These are phyloP conservation scores for Phialocephala sp. DNA, from an alignment of 2,329 filamentous ascomycete species.

Conservation along the genomic window DNA sequence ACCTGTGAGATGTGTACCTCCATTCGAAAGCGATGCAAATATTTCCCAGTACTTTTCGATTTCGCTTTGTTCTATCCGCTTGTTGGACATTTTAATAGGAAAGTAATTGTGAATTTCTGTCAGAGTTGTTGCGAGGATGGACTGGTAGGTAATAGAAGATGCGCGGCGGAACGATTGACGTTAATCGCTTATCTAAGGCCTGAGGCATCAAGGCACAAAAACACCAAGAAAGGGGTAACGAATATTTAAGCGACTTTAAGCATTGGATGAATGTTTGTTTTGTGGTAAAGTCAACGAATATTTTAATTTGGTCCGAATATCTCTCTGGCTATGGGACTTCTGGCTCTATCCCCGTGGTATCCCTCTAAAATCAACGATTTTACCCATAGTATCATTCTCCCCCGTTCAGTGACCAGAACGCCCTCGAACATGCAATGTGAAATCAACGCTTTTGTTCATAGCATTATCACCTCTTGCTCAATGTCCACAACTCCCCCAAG, in stretches of 20 bases:
- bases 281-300: too few relatives aligned
- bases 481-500: too few relatives aligned
- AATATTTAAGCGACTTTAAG: neutral
- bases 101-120: neutral
- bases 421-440: neutral
- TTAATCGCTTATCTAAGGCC: neutral
- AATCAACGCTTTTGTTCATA: too few relatives aligned
- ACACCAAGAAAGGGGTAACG: neutral
- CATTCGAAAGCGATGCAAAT: slow-evolving; percentile 70
- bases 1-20: slow-evolving; percentile 69
- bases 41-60: slow-evolving; percentile 83
- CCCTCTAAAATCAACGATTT: neutral
- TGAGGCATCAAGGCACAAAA: neutral
- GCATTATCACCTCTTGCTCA: too few relatives aligned
- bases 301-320: neutral
- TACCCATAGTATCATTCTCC: neutral
- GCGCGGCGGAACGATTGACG: neutral
- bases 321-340: neutral
- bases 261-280: too few relatives aligned
- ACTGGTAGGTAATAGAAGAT: neutral
- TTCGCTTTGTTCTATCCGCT: slow-evolving; percentile 73
- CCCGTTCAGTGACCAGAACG: neutral
- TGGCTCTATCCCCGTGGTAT: neutral
- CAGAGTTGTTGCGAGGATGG: neutral
- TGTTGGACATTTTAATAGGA: slow-evolving; percentile 44